These are phyloP conservation scores for Maudiozyma bulderi DNA, from an alignment of 805 yeast species.

Conservation along the genomic window DNA sequence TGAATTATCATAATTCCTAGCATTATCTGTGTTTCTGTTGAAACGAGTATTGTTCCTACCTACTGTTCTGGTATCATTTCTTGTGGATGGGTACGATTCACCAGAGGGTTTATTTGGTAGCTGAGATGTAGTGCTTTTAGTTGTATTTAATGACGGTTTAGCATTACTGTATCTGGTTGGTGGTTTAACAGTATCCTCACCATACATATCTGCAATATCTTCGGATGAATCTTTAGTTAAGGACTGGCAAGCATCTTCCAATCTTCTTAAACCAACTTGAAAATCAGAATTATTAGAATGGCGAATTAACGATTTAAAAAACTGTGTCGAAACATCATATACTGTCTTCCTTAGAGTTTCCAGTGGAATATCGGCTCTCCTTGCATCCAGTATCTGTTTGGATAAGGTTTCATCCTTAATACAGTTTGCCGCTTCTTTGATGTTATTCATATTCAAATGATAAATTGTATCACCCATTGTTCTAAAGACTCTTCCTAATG, in stretches of 20 bases:
- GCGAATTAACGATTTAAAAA: slow-evolving; percentile 10
- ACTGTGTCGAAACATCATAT: slow-evolving; percentile 6
- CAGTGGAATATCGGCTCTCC: slow-evolving; percentile 5
- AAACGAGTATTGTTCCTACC: background rate
- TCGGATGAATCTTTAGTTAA: slow-evolving; percentile 4
- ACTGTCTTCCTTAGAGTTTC: slow-evolving; percentile 8
- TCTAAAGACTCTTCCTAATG: slow-evolving; percentile 12
- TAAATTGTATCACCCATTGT: slow-evolving; percentile 15
- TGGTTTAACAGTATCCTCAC: slow-evolving; percentile 5
- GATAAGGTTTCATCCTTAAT: slow-evolving; percentile 9
- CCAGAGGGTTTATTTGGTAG: background rate
- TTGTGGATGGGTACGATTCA: background rate
- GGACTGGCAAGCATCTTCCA: slow-evolving; percentile 4
- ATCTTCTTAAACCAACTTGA: slow-evolving; percentile 4
- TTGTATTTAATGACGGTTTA: background rate
- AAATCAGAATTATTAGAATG: slow-evolving; percentile 12
- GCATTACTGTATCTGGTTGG: slow-evolving; percentile 7
- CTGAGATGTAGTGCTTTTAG: background rate
- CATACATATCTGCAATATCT: slow-evolving; percentile 7
- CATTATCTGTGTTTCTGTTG: background rate
- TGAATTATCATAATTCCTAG: background rate
- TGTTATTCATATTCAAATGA: slow-evolving; percentile 10
- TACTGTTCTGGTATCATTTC: background rate
- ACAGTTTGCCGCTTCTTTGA: slow-evolving; percentile 8
- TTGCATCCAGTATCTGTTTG: slow-evolving; percentile 5